Conservation (phyloP, 148 eudicot genomes). For the Dianthus caryophyllus region DNA sequence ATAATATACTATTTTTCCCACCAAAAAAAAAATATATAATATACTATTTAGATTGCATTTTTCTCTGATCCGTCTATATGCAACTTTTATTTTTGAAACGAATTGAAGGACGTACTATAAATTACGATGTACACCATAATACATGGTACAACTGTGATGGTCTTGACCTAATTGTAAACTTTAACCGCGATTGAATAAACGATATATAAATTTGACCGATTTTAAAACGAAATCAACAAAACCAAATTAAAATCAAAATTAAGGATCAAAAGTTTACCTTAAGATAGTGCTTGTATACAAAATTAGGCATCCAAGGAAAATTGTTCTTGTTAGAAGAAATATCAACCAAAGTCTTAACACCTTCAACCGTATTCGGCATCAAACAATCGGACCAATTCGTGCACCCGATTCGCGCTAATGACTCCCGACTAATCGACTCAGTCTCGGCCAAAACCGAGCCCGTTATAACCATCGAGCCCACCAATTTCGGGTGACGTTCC, state of each 20-base stretch:
- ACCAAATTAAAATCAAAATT: background rate
- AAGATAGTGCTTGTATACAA: conserved; percentile 28
- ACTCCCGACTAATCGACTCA: conserved; percentile 24
- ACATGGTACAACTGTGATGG: too few relatives aligned
- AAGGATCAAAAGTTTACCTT: conserved; percentile 21
- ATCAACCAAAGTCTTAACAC: conserved; percentile 24
- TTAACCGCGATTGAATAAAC: too few relatives aligned
- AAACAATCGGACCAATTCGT: conserved; percentile 34
- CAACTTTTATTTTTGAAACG: too few relatives aligned
- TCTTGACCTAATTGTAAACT: too few relatives aligned
- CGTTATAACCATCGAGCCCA: conserved; percentile 43
- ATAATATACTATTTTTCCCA: too few relatives aligned
- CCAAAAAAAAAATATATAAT: too few relatives aligned
- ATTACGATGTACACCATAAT: too few relatives aligned
- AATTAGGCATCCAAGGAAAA: conserved; percentile 30
- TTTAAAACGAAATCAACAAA: background rate
- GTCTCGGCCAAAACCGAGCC: conserved; percentile 28
- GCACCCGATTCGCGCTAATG: conserved; percentile 23
- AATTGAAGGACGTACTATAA: too few relatives aligned
- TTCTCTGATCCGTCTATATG: too few relatives aligned
- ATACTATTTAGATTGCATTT: too few relatives aligned
- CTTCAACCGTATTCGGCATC: conserved; percentile 40
- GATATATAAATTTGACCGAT: too few relatives aligned
- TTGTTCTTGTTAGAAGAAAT: conserved; percentile 25
- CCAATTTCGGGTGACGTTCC: conserved; percentile 36